Conservation (phyloP, 2,329 filamentous ascomycete species). For the Botrytis elliptica region DNA sequence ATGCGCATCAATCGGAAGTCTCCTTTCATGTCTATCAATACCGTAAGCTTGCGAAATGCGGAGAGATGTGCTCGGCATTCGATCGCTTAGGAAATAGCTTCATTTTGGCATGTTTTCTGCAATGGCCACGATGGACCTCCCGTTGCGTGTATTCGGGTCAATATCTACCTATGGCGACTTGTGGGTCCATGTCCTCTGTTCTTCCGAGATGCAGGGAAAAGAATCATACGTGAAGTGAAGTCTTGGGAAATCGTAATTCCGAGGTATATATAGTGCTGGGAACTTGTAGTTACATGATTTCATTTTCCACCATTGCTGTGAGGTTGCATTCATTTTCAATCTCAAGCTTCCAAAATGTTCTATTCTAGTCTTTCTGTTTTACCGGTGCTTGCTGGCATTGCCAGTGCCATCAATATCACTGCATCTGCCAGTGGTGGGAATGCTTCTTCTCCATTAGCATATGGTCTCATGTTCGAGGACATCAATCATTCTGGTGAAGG, state of each 20-base stretch:
- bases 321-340: not conserved
- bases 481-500: constrained; percentile 39
- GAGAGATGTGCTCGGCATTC: not conserved
- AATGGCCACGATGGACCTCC: not conserved
- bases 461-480: constrained; percentile 39
- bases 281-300: not conserved
- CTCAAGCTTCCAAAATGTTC: constrained; percentile 14
- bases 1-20: constrained; percentile 24
- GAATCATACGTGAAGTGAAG: not conserved
- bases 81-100: constrained; percentile 1
- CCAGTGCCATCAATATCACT: constrained; percentile 32
- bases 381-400: constrained; percentile 25
- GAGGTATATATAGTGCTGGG: constrained; percentile 6
- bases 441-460: constrained; percentile 33
- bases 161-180: not conserved
- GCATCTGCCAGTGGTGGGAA: constrained; percentile 35
- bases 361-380: constrained; percentile 11
- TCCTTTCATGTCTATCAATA: not conserved
- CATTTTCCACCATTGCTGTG: not conserved
- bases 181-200: not conserved
- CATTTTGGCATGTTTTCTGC: not conserved
- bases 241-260: constrained; percentile 16
- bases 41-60: constrained; percentile 3
- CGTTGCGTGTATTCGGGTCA: not conserved
- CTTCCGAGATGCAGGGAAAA: not conserved